Conservation (phyloP, 148 eudicot genomes). For the Hydrangea macrophylla region DNA sequence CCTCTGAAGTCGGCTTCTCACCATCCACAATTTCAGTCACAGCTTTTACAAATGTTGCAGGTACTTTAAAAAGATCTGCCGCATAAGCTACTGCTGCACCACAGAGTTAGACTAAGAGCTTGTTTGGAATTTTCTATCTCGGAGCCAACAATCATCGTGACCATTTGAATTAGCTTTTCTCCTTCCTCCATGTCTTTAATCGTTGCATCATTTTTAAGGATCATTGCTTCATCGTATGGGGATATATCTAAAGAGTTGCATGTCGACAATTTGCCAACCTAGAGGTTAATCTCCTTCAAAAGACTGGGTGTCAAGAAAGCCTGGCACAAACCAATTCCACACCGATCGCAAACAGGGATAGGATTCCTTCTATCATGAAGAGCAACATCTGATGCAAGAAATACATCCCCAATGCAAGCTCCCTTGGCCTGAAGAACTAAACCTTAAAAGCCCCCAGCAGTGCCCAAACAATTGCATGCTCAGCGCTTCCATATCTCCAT, state of each 20-base stretch:
- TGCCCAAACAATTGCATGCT: no score
- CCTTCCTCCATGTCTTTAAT: no score
- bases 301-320: constrained; percentile 65
- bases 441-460: no score
- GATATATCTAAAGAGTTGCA: no score
- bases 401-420: constrained; percentile 81
- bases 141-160: no score
- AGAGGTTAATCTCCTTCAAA: constrained; percentile 49
- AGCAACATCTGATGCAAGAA: constrained; percentile 76
- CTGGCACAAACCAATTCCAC: constrained; percentile 77
- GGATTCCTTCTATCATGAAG: constrained; percentile 97
- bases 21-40: constrained; percentile 93
- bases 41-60: constrained; percentile 82
- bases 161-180: no score
- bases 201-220: no score
- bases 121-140: no score
- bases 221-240: no score
- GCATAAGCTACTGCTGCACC: constrained; percentile 94
- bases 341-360: constrained; percentile 86
- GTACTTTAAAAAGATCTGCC: constrained; percentile 80
- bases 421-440: constrained; percentile 89
- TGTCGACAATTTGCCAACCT: no score
- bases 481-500: no score
- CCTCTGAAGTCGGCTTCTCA: constrained; percentile 85
- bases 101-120: no score